These are phyloP conservation scores for Phallus indusiatus DNA, from an alignment of 768 basidiomycete species.

Conservation along the genomic window DNA sequence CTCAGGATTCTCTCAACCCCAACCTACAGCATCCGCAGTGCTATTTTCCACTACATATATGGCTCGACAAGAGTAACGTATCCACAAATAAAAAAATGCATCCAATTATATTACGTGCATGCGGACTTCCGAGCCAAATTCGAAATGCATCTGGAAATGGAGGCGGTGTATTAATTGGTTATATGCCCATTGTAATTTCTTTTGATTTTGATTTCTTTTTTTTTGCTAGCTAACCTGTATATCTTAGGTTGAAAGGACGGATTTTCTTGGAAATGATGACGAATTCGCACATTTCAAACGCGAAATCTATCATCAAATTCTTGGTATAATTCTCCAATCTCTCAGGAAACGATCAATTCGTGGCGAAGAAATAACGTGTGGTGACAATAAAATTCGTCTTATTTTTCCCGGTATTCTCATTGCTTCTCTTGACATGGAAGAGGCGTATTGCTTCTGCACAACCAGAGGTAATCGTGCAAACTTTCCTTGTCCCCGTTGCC, in stretches of 20 bases:
- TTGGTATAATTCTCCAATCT: constrained; percentile 15
- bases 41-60: constrained; percentile 22
- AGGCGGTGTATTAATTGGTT: constrained; percentile 22
- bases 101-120: constrained; percentile 21
- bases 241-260: constrained; percentile 13
- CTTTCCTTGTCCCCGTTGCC: constrained; percentile 24
- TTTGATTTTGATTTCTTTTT: not conserved
- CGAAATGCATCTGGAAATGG: constrained; percentile 27
- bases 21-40: constrained; percentile 13
- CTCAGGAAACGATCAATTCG: constrained; percentile 15
- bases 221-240: not conserved
- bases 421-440: constrained; percentile 23
- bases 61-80: constrained; percentile 25
- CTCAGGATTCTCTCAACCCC: not conserved
- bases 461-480: constrained; percentile 19
- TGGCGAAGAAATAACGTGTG: constrained; percentile 19
- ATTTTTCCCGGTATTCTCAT: constrained; percentile 22
- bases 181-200: constrained; percentile 19
- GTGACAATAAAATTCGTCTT: constrained; percentile 15
- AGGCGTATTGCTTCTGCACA: constrained; percentile 19
- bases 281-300: constrained; percentile 22
- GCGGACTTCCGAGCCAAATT: constrained; percentile 20
- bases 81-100: constrained; percentile 19
- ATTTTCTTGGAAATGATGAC: constrained; percentile 13
- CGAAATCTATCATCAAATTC: constrained; percentile 22